Percentiles rank a stretch among this genome's conserved stretches.
phyloP scores from a whole-genome alignment of 805 yeast genomes.

The Cyberlindnera misumaiensis region DNA sequence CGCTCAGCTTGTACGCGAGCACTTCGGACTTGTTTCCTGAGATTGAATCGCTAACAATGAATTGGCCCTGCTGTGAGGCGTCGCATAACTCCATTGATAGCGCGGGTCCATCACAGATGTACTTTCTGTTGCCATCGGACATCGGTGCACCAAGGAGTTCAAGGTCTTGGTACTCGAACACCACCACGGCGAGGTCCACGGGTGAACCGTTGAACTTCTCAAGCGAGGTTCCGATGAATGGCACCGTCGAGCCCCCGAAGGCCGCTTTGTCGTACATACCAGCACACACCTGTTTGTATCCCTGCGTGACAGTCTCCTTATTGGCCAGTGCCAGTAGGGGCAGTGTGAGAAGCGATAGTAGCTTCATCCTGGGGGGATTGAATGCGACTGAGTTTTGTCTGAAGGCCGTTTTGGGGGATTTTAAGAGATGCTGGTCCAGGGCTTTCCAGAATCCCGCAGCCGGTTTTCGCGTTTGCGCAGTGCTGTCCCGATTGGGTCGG shows the following conservation, averaged over 20 bases:
- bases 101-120: constrained; percentile 71
- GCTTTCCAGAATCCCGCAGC: no score
- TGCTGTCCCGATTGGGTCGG: no score
- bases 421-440: no score
- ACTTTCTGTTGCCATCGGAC: constrained; percentile 41
- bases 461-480: no score
- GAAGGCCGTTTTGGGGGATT: no score
- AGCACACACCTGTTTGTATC: constrained; percentile 64
- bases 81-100: constrained; percentile 51
- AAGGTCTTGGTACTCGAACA: constrained; percentile 81
- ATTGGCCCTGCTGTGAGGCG: constrained; percentile 47
- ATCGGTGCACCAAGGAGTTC: constrained; percentile 50
- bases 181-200: constrained; percentile 52
- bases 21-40: constrained; percentile 46
- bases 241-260: constrained; percentile 76
- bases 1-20: constrained; percentile 45
- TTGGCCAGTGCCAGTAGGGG: constrained; percentile 23
- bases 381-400: background rate
- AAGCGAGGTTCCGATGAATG: constrained; percentile 48
- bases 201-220: constrained; percentile 20
- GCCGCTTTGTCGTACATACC: constrained; percentile 87
- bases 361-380: no score
- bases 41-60: constrained; percentile 43
- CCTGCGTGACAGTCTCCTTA: constrained; percentile 41
- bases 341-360: background rate